Conservation (phyloP, 73 alveolate genomes). For the Uronychia setigera region DNA sequence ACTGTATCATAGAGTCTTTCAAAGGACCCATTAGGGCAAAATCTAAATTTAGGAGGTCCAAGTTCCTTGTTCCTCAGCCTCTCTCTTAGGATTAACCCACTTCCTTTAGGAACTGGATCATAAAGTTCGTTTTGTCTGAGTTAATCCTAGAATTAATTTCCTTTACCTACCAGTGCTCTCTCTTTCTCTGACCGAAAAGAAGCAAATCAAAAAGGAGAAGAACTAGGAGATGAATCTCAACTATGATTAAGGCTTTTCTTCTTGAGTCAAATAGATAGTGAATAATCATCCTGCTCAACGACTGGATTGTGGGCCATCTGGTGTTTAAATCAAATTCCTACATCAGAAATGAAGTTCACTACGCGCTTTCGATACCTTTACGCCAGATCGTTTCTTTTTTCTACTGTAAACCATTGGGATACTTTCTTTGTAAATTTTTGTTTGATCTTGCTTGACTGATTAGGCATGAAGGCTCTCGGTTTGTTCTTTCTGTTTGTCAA, state of each 20-base stretch:
- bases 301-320: too few species aligned
- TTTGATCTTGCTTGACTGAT: too few species aligned
- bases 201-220: neutral
- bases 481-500: too few species aligned
- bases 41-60: neutral
- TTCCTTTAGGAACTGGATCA: neutral
- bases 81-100: neutral
- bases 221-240: neutral
- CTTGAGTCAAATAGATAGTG: too few species aligned
- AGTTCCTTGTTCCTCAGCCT: neutral
- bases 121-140: neutral
- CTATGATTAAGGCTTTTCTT: neutral
- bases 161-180: neutral
- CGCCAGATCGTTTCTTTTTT: too few species aligned
- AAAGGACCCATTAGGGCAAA: neutral
- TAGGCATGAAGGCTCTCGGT: too few species aligned
- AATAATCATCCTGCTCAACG: too few species aligned
- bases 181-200: neutral
- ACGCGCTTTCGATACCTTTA: too few species aligned
- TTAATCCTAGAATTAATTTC: neutral
- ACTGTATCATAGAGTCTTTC: neutral
- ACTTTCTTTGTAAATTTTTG: too few species aligned
- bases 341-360: too few species aligned
- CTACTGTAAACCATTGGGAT: too few species aligned
- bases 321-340: too few species aligned